Conservation (phyloP, 164 flowering plant genomes). For the Paratinospora sagittata region DNA sequence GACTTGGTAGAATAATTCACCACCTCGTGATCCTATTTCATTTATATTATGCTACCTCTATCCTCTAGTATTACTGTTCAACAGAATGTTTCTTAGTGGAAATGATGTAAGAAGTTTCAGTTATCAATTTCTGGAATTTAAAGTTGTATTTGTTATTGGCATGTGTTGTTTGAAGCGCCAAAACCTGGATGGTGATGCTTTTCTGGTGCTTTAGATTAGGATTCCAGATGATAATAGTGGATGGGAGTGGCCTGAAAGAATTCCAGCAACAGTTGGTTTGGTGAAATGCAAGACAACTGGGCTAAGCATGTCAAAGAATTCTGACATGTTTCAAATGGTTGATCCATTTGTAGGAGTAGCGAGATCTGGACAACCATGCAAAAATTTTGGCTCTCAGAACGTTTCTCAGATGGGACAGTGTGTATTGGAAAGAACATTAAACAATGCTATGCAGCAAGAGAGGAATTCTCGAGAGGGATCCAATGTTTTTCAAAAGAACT, state of each 20-base stretch:
- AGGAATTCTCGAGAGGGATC: slow-evolving; percentile 18
- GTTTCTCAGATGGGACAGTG: slow-evolving; percentile 12
- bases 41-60: background rate
- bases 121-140: slow-evolving; percentile 23
- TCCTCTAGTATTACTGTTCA: background rate
- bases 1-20: background rate
- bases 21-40: background rate
- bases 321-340: slow-evolving; percentile 23
- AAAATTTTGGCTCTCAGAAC: slow-evolving; percentile 18
- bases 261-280: slow-evolving; percentile 34
- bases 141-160: slow-evolving; percentile 36
- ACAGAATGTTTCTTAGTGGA: background rate
- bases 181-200: slow-evolving; percentile 45
- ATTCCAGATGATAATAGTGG: slow-evolving; percentile 54
- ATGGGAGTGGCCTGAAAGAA: slow-evolving; percentile 73
- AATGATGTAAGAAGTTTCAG: slow-evolving; percentile 9
- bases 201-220: slow-evolving; percentile 69
- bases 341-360: slow-evolving; percentile 25
- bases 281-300: slow-evolving; percentile 19
- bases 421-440: slow-evolving; percentile 12
- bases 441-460: slow-evolving; percentile 16
- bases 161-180: slow-evolving; percentile 38
- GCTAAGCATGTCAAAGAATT: slow-evolving; percentile 21
- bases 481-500: slow-evolving; percentile 19
- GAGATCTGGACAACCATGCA: slow-evolving; percentile 22